A percentile compares a stretch with the other conserved stretches of the same genome.
phyloP scores from a whole-genome alignment of 2,329 filamentous ascomycete genomes.

The Penicillium frequentans region DNA sequence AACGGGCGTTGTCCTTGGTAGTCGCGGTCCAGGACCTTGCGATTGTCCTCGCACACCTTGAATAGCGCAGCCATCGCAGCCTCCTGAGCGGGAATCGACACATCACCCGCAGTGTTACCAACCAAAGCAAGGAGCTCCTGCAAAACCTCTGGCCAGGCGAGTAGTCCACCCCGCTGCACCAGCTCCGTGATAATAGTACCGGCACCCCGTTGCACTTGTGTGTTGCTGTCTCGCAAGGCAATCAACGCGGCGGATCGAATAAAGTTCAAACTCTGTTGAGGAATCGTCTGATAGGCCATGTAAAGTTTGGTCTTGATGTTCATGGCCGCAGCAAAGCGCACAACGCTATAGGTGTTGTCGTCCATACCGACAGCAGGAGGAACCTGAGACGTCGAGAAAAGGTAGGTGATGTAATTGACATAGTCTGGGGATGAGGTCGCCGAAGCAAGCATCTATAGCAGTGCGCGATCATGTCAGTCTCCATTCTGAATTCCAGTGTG shows the following conservation, averaged over 20 bases:
- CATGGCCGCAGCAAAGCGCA: constrained; percentile 83
- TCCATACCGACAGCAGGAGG: constrained; percentile 58
- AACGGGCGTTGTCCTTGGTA: constrained; percentile 87
- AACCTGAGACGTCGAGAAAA: constrained; percentile 71
- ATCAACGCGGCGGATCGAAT: constrained; percentile 77
- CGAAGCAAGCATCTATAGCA: constrained; percentile 79
- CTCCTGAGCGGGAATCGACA: constrained; percentile 74
- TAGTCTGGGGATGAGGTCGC: constrained; percentile 87
- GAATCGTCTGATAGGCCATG: constrained; percentile 71
- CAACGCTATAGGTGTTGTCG: constrained; percentile 66
- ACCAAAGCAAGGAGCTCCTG: constrained; percentile 79
- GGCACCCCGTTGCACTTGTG: constrained; percentile 82
- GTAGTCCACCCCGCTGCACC: constrained; percentile 76
- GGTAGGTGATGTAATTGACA: constrained; percentile 93
- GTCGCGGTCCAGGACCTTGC: constrained; percentile 78
- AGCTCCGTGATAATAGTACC: constrained; percentile 95
- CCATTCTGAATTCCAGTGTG: not conserved
- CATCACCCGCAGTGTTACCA: constrained; percentile 67
- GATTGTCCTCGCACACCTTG: constrained; percentile 98
- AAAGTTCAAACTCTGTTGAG: constrained; percentile 70
- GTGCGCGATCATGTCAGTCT: constrained; percentile 5
- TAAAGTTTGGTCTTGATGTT: constrained; percentile 96
- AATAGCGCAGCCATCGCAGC: constrained; percentile 88
- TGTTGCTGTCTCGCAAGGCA: constrained; percentile 76
- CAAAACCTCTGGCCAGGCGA: constrained; percentile 88